phyloP scores from a whole-genome alignment of 306 rosid species.

The Carpinus fangiana region DNA sequence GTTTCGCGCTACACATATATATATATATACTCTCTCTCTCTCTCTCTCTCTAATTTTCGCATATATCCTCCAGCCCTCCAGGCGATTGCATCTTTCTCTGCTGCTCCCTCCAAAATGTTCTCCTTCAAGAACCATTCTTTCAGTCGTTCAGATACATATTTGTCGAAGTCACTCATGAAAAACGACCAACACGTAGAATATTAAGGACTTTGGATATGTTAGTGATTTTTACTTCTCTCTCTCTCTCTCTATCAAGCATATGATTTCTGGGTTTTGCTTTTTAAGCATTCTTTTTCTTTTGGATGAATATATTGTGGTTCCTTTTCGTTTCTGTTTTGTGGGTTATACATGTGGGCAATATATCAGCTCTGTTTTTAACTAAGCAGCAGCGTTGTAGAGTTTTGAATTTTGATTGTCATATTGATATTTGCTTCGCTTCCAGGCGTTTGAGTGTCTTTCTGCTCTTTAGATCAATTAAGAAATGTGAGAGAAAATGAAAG shows the following conservation, averaged over 20 bases:
- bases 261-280: not conserved
- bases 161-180: too few species aligned
- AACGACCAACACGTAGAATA: too few species aligned
- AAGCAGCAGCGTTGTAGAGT: not conserved
- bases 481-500: not conserved
- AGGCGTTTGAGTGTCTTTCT: not conserved
- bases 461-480: not conserved
- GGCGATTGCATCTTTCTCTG: not conserved
- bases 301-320: not conserved
- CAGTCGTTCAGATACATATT: not conserved
- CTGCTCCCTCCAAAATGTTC: too few species aligned
- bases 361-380: not conserved
- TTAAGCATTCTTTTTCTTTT: not conserved
- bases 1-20: not conserved
- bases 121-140: not conserved
- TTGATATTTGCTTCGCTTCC: conserved; percentile 2
- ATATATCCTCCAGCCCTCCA: not conserved
- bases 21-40: not conserved
- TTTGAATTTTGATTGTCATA: not conserved
- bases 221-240: too few species aligned
- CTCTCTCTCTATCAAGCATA: too few species aligned
- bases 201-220: too few species aligned
- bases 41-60: not conserved
- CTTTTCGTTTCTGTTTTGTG: not conserved
- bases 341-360: not conserved